Percentiles rank a stretch among this genome's conserved stretches.
These are phyloP conservation scores for Fusarium devonianum DNA, from an alignment of 2,329 filamentous ascomycete species.

Conservation along the genomic window DNA sequence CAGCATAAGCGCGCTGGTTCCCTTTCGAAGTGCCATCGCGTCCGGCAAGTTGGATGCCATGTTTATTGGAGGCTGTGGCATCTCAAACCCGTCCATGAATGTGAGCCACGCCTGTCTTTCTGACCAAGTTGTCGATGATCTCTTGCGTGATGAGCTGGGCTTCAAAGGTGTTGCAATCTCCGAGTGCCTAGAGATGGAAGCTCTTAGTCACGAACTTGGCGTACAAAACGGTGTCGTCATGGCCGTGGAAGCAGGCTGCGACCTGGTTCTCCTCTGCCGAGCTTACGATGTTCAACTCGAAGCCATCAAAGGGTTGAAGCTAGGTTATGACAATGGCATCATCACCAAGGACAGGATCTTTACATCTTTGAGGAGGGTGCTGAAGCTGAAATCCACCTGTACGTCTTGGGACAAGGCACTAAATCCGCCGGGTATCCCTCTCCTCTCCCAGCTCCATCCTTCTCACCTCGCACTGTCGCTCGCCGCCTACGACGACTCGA, in stretches of 20 bases:
- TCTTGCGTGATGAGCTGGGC: constrained; percentile 85
- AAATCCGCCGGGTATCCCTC: constrained; percentile 80
- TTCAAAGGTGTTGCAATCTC: constrained; percentile 94
- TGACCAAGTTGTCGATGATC: constrained; percentile 89
- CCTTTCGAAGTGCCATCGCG: constrained; percentile 87
- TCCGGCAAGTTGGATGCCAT: constrained; percentile 86
- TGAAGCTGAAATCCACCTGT: constrained; percentile 82
- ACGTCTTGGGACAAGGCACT: constrained; percentile 91
- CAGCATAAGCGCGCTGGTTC: constrained; percentile 88
- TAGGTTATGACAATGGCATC: constrained; percentile 89
- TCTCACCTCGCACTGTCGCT: constrained; percentile 82
- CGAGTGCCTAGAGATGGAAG: constrained; percentile 96
- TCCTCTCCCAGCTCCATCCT: constrained; percentile 82
- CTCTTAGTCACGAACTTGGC: constrained; percentile 93
- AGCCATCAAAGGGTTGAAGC: constrained; percentile 86
- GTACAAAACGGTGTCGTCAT: constrained; percentile 96
- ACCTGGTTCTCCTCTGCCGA: constrained; percentile 86
- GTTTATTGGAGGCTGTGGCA: constrained; percentile 94
- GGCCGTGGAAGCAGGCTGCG: constrained; percentile 96
- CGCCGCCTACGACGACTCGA: constrained; percentile 88
- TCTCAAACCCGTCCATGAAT: constrained; percentile 89
- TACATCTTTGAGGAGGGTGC: constrained; percentile 78
- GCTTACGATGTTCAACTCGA: constrained; percentile 90
- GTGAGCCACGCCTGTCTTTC: constrained; percentile 95
- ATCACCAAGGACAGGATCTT: constrained; percentile 82